Percentiles rank a stretch among this genome's conserved stretches.
These are phyloP conservation scores for Nannochloris sp. DNA, from an alignment of 139 green algal species.

Conservation along the genomic window DNA sequence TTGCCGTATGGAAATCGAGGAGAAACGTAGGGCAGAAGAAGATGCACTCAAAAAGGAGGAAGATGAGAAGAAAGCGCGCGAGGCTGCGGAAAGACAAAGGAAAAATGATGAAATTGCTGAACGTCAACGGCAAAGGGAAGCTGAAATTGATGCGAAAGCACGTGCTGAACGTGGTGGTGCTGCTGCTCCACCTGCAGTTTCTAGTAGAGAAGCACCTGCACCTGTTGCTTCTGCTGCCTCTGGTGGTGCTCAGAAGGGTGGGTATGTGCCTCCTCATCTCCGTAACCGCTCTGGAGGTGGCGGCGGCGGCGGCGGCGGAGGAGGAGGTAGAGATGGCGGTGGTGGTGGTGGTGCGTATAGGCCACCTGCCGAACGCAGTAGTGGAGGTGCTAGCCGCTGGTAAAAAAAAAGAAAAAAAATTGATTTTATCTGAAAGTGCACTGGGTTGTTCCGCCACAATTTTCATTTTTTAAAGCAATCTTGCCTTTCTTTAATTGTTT, in stretches of 20 bases:
- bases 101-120: constrained; percentile 31
- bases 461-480: too few relatives aligned
- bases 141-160: constrained; percentile 29
- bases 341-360: not conserved
- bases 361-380: not conserved
- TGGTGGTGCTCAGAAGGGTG: not conserved
- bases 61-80: constrained; percentile 11
- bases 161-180: constrained; percentile 20
- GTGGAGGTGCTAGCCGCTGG: not conserved
- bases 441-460: too few relatives aligned
- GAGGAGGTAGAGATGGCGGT: not conserved
- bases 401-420: not conserved
- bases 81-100: constrained; percentile 21
- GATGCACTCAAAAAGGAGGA: constrained; percentile 18
- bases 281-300: not conserved
- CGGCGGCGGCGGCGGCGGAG: not conserved
- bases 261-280: constrained; percentile 8
- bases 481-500: too few relatives aligned
- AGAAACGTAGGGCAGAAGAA: constrained; percentile 24
- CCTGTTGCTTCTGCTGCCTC: not conserved
- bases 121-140: constrained; percentile 23
- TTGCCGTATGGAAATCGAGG: constrained; percentile 53
- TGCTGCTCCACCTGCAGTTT: constrained; percentile 10
- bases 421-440: too few relatives aligned
- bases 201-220: not conserved